Base-by-base conservation (phyloP, 2,329 filamentous ascomycete species). In the Mycosphaerella arachidis region DNA sequence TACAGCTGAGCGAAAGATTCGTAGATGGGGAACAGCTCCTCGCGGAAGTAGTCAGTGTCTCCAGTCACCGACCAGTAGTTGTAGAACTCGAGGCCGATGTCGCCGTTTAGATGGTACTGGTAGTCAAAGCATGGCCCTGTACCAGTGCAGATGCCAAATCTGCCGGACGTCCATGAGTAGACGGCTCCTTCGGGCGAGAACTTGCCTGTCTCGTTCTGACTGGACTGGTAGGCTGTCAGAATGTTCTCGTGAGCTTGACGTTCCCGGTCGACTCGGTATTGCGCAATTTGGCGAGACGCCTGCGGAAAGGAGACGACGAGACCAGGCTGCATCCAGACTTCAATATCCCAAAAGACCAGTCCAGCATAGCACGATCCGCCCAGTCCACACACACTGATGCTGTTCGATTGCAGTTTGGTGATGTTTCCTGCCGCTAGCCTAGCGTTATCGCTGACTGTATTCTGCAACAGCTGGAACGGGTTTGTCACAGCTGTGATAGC, bases 71-170 rank as follows among this genome's bases (percentile, higher is more conserved):
- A 77, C 75, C 81, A 85, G 61, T 87, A 83, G 56, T 87, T 86
- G 66, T 83, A 79, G 60, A 87, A 76, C 1, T 84, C 79, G 31
- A 88, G 75, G 0, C 83, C 85, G 65, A 90, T 88, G 65, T 89
- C 87, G 7, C 86, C 85, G 66, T 89, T 89, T 40, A 90, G 67
- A 70, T 90, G 87, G 66, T 90, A 90, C 69, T 90, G 81, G 64
- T 90, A 89, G 71, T 90, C 86, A 66, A 86, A 87, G 71, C 87
- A 90, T 18, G 79, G 77, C 6, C 78, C 79, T n/a, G 76, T 79
- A 1, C 72, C 77, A 5, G 87, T 90, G 67, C 87, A 90, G 67
- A 90, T 89, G 1, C 87, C 87, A 67, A 80, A 86, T 6, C 86
- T 75, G 8, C 84, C 86, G 65, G 83, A 83, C 0, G 86, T 89